A percentile compares a stretch with the other conserved stretches of the same genome.
phyloP scores from a whole-genome alignment of 1,139 yeast species.

The Zygosaccharomyces pseudobailii region DNA sequence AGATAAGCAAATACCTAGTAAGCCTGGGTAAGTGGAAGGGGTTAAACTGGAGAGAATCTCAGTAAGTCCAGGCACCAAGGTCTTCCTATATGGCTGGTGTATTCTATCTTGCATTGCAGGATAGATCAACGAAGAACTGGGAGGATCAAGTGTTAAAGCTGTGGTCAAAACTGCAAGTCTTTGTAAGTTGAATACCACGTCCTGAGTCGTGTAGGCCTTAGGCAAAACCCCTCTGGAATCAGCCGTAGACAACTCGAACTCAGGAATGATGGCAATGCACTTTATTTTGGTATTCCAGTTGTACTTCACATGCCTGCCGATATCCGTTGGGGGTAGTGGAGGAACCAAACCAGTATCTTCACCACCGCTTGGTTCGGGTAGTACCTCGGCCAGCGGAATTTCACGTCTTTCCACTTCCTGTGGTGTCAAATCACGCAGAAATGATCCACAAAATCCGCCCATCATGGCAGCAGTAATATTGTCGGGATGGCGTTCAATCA shows the following conservation, averaged over 20 bases:
- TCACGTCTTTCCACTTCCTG: constrained; percentile 69
- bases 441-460: constrained; percentile 97
- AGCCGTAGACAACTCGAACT: constrained; percentile 92
- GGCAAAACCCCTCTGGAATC: constrained; percentile 88
- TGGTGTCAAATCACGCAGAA: constrained; percentile 70
- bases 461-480: constrained; percentile 98
- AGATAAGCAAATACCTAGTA: constrained; percentile 88
- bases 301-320: constrained; percentile 87
- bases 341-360: constrained; percentile 62
- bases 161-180: constrained; percentile 70
- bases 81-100: constrained; percentile 92
- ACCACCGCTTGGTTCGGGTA: constrained; percentile 74
- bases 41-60: constrained; percentile 78
- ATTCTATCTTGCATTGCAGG: constrained; percentile 95
- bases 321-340: constrained; percentile 75
- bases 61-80: constrained; percentile 83
- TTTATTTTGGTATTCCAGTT: constrained; percentile 76
- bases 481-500: constrained; percentile 98
- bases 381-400: constrained; percentile 77
- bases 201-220: constrained; percentile 67
- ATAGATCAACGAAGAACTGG: constrained; percentile 75
- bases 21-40: constrained; percentile 76
- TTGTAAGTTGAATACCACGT: constrained; percentile 83
- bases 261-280: constrained; percentile 87
- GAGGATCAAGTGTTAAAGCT: constrained; percentile 78